phyloP scores from a whole-genome alignment of 306 rosid genomes.

The Benincasa hispida region DNA sequence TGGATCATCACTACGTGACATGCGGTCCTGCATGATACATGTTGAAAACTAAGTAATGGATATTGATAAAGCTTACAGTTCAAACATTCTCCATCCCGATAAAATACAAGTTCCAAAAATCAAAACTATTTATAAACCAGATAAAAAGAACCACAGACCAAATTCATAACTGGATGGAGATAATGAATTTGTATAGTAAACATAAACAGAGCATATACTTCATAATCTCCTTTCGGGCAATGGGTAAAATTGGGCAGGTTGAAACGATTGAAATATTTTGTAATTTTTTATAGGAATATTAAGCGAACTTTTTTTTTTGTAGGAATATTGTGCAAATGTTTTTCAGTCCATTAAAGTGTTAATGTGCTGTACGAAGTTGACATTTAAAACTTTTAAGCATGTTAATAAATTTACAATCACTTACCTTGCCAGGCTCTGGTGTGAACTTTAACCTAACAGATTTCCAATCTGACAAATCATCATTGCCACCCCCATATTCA shows the following conservation, averaged over 20 bases:
- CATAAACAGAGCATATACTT: not conserved
- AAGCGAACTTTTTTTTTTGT: not conserved
- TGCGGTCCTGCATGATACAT: conserved; percentile 47
- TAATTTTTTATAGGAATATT: not conserved
- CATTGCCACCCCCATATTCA: conserved; percentile 33
- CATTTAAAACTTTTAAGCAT: not conserved
- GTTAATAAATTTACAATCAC: conserved; percentile 2
- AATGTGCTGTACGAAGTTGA: not conserved
- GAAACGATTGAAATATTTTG: not conserved
- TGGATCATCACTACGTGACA: conserved; percentile 74
- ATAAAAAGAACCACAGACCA: not conserved
- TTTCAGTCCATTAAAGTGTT: not conserved
- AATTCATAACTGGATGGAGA: not conserved
- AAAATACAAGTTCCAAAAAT: not conserved
- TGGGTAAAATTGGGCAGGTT: not conserved
- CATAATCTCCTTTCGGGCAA: not conserved
- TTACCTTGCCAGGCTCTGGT: conserved; percentile 57
- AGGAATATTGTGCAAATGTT: not conserved
- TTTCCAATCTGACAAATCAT: conserved; percentile 65
- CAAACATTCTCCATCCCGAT: not conserved
- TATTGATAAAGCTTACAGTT: not conserved
- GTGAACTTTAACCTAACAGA: conserved; percentile 41
- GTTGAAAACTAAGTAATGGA: not conserved
- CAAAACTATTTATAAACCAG: not conserved
- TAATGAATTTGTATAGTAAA: not conserved